Evolutionary conservation across 2,329 filamentous ascomycete species (phyloP).

Genomic region (Penicillium sp.): DNA sequence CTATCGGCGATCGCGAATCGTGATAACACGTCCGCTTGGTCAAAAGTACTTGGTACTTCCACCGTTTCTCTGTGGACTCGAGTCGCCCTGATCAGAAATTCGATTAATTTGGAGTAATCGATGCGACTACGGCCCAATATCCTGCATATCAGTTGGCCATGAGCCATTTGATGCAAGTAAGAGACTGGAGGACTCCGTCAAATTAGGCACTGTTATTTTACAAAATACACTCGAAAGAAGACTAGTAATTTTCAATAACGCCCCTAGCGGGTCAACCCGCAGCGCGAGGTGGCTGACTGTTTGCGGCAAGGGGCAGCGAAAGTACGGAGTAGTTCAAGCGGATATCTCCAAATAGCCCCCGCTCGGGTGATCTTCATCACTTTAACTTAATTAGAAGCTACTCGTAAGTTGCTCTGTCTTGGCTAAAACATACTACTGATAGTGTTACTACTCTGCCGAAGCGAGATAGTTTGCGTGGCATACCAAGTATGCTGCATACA

Average conservation of each 20-base stretch:
- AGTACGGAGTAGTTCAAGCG: neutral
- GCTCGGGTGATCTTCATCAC: neutral
- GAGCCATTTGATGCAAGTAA: neutral
- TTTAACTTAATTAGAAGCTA: neutral
- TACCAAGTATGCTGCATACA: neutral
- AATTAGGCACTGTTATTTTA: neutral
- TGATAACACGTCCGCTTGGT: neutral
- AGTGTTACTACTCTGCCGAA: neutral
- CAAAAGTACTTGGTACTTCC: slow-evolving; percentile 1
- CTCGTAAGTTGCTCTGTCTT: neutral
- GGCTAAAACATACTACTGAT: neutral
- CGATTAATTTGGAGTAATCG: neutral
- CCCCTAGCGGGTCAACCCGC: neutral
- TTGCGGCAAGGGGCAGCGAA: neutral
- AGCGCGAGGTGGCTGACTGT: neutral
- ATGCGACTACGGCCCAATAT: neutral
- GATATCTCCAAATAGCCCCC: neutral
- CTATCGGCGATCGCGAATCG: neutral
- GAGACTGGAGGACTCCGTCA: too few relatives aligned
- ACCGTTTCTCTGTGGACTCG: neutral
- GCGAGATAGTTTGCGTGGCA: neutral
- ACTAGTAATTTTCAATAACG: slow-evolving; percentile 8
- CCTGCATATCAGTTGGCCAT: neutral
- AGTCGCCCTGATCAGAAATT: neutral
- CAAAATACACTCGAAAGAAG: neutral